phyloP scores from a whole-genome alignment of 129 eudicot species.

The Calendula officinalis region DNA sequence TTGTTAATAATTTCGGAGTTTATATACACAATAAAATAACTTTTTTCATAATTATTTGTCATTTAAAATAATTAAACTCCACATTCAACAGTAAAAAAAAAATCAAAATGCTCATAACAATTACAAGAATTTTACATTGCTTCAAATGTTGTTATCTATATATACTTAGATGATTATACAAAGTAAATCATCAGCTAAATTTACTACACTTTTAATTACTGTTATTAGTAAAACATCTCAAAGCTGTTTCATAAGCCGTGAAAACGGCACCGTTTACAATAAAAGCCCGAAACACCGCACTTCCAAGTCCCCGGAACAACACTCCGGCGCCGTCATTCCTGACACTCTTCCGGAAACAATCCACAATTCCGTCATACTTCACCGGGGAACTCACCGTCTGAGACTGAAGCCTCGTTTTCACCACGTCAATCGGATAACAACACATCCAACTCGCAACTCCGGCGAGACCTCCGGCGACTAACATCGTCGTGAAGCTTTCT shows the following conservation, averaged over 20 bases:
- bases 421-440: slow-evolving; percentile 78
- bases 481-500: slow-evolving; percentile 61
- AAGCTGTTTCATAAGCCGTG: slow-evolving; percentile 65
- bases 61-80: neutral
- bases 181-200: too few relatives aligned
- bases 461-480: slow-evolving; percentile 72
- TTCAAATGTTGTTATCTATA: slow-evolving; percentile 4
- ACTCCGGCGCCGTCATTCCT: slow-evolving; percentile 47
- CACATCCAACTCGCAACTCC: slow-evolving; percentile 77
- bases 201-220: slow-evolving; percentile 4
- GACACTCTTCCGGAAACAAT: slow-evolving; percentile 60
- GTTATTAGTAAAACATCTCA: slow-evolving; percentile 35
- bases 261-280: slow-evolving; percentile 75
- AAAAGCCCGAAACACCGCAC: slow-evolving; percentile 69
- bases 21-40: too few relatives aligned
- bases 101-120: neutral
- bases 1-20: too few relatives aligned
- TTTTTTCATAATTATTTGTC: neutral
- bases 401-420: slow-evolving; percentile 71
- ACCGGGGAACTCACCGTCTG: slow-evolving; percentile 32
- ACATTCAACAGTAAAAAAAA: neutral
- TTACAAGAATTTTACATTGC: slow-evolving; percentile 5
- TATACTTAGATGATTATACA: neutral
- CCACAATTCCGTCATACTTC: slow-evolving; percentile 53
- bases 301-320: slow-evolving; percentile 70